Evolutionary conservation across 345 rosid genomes (phyloP), one percentile per base, ranked within the genome.

Genomic region (Citrus sinensis): DNA sequence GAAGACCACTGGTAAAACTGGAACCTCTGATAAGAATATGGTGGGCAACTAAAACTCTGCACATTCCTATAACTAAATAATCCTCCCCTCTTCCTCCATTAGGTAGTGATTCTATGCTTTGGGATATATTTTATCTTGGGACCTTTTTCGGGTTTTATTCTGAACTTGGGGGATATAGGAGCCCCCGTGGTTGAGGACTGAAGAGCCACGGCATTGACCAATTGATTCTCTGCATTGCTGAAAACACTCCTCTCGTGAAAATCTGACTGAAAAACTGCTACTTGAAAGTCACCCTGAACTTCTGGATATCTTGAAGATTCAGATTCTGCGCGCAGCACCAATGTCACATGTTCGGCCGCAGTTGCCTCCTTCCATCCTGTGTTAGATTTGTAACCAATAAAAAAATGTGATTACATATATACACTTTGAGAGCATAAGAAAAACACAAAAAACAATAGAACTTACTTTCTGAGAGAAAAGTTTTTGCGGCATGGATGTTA

Each of bases 331-430:
- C 88, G 80, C 67, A 92, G 84, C 78, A 86, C 87, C 87, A 94
- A 80, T 70, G 80, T 88, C 83, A 93, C 91, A 78, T 94, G 98
- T 71, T 92, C 89, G 1, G 79, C 81, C 9, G 88, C 88, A 39
- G 85, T 86, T 68, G 94, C 94, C 85, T 87, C 90, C 85, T 90
- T 93, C 99, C 99, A 97, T 85, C 98, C 99, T 97, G 84, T 76
- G 74, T 54, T 59, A 69, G 30, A 61, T 37, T 7, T 74, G 49
- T 10, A 67, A 59, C 8, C 42, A 42, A 49, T 37, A 70, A 76
- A 70, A 71, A 35, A 27, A 6, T 11, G 56, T n/a, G 22, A 7
- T 60, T 10, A 35, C 7, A 1, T 10, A 29, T 3, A 1, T 24
- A 6, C 55, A 35, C 58, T 24, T 63, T 55, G 46, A 64, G n/a